Evolutionary conservation across 768 basidiomycete genomes (phyloP), one percentile per base, ranked within the genome.

Genomic region (Macrocybe gigantea): DNA sequence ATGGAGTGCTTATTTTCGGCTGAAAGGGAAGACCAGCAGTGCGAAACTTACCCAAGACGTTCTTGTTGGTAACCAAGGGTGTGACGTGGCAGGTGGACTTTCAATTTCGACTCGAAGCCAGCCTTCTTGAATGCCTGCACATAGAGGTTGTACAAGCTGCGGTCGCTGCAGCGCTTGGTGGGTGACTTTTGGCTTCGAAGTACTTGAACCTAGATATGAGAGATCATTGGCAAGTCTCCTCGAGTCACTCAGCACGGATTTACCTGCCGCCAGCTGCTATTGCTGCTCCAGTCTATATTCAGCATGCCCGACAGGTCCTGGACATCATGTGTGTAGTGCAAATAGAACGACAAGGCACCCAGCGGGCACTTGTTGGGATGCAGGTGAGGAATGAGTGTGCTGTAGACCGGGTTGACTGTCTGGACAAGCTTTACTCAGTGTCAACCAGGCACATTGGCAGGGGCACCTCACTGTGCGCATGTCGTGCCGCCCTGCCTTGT

Each of bases 321-420:
- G 5, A 50, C 43, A 33, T 65, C 60, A 45, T 64, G 56, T 4
- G 63, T 45, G 13, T 52, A 67, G 31, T 65, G 64, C 3, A 51
- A 45, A 15, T 60, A 65, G 42, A 65, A 57, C 1, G 58, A 53
- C 11, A 67, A 49, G 0, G 60, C 60, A 2, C 63, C 63, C 2
- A 67, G 47, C 1, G 63, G 61, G 39, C 62, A 64, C 34, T 48
- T 41, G 11, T 56, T 52, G 1, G 61, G 55, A n/a, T 56, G 40
- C 29, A 38, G 46, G 43, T 65, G 63, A 0, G 64, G 59, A 40
- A 66, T 64, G 29, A 59, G 64, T 6, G 53, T 47, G 0, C 56
- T 56, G 38, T 66, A 67, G 2, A 53, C 53, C 5, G 64, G 62
- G 41, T 66, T 66, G 9, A 64, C 46, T 3, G 52, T 59, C 62